Base-by-base conservation (phyloP, 2,329 filamentous ascomycete species). In the Rachicladosporium sp. region DNA sequence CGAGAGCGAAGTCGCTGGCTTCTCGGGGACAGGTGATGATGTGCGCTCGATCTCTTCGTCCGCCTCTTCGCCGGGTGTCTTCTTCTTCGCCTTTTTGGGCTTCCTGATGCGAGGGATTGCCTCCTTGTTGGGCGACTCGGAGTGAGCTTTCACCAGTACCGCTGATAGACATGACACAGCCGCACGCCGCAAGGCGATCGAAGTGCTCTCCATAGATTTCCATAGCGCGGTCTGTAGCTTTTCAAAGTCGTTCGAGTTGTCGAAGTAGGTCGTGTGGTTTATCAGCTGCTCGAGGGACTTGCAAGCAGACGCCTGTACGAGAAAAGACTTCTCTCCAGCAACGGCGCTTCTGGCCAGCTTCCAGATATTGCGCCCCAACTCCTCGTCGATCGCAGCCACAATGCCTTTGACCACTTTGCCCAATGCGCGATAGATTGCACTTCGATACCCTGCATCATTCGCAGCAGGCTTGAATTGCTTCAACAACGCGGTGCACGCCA, bases 201-300 rank as follows among this genome's bases (percentile, higher is more conserved):
- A 82, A 1, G 77, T 62, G 29, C 80, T 88, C 50, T 98, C 91
- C 43, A 93, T 80, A 1, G 81, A 74, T 61, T 93, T 96, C 73
- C 87, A 91, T 10, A 93, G 66, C 4, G 81, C 76, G 29, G 74
- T 74, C 60, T 89, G 87, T 12, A 96, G 64, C 57, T 82, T 86
- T 50, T 98, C 91, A 54, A 93, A 94, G 56, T 98, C 91, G 57
- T 73, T 80, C 10, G 81, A 77, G 54, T 93, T 93, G 55, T 87
- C 80, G 55, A 96, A 96, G 57, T 84, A 93, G 0, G 73, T 62
- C 0, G 88, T 95, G 45, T 74, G 67, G 41, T 74, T 78, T 13
- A 82, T 66, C 36, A 96, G 66, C 40, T 78, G 70, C 54, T 82
- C 80, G 46, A 98, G 64, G 56, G 85, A 93, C 48, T 78, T 78